phyloP scores from a whole-genome alignment of 2,329 filamentous ascomycete species.

The Verticillium nubilum region DNA sequence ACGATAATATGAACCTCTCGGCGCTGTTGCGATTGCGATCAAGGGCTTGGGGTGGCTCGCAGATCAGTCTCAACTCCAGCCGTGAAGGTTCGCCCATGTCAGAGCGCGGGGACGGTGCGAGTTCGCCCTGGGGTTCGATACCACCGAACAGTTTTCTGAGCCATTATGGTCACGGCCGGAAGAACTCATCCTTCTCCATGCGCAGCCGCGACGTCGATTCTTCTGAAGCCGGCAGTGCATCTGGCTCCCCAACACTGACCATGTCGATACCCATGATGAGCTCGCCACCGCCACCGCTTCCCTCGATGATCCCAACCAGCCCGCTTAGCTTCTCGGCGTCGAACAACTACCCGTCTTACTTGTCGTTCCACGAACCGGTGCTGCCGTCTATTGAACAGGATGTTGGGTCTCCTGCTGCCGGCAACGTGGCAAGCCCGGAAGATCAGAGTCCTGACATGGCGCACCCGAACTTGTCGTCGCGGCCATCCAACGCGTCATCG shows the following conservation, averaged over 20 bases:
- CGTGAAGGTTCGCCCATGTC: conserved; percentile 45
- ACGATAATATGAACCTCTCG: conserved; percentile 67
- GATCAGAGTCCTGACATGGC: conserved; percentile 14
- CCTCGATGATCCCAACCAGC: conserved; percentile 7
- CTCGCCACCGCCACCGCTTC: conserved; percentile 16
- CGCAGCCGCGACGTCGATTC: conserved; percentile 43
- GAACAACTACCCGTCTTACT: conserved; percentile 15
- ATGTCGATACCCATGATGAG: conserved; percentile 28
- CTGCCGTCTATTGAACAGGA: conserved; percentile 30
- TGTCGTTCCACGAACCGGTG: conserved; percentile 28
- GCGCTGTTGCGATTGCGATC: conserved; percentile 68
- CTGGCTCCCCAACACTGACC: conserved; percentile 47
- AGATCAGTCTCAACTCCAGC: conserved; percentile 60
- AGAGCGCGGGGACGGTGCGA: conserved; percentile 41
- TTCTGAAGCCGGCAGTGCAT: conserved; percentile 39
- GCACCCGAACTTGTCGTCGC: conserved; percentile 12
- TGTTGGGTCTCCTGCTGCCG: conserved; percentile 6
- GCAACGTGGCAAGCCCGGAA: conserved; percentile 17
- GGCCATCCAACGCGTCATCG: conserved; percentile 9
- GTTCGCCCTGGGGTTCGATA: conserved; percentile 32
- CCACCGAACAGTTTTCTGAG: conserved; percentile 5
- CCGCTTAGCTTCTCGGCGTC: conserved; percentile 12
- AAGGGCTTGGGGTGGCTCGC: conserved; percentile 76
- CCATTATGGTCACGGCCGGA: conserved; percentile 31
- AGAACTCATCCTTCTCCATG: conserved; percentile 44